Conservation (phyloP, 2,329 filamentous ascomycete species). For the Ophiostoma ips region DNA sequence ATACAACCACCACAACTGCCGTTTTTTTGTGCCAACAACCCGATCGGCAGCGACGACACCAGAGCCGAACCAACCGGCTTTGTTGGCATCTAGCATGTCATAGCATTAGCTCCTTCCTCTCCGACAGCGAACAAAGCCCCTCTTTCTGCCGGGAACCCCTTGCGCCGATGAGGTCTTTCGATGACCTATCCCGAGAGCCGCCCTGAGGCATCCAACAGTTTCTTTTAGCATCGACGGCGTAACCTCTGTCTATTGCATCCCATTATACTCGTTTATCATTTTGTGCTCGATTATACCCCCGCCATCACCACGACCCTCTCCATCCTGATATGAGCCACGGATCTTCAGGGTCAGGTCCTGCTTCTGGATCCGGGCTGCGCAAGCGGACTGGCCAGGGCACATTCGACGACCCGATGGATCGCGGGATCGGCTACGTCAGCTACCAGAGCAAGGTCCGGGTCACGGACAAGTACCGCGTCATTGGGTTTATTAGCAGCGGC, state of each 20-base stretch:
- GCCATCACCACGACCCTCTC: neutral
- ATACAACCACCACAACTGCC: no score
- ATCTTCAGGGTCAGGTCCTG: constrained; percentile 28
- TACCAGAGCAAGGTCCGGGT: constrained; percentile 75
- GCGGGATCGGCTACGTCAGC: constrained; percentile 32
- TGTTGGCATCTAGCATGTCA: neutral
- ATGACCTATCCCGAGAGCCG: neutral
- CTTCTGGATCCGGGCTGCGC: constrained; percentile 24
- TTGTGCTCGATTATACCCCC: neutral
- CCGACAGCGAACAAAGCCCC: neutral
- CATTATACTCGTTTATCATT: neutral
- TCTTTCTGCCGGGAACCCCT: neutral
- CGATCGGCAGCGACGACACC: no score
- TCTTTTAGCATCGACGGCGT: neutral
- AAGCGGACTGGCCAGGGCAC: constrained; percentile 47
- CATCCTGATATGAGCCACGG: neutral
- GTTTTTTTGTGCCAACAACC: no score
- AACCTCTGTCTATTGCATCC: no score
- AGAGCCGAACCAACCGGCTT: no score
- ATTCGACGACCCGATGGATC: constrained; percentile 39
- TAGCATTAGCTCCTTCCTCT: neutral
- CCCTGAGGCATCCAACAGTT: neutral
- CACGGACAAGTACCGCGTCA: constrained; percentile 85
- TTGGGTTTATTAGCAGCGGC: constrained; percentile 95
- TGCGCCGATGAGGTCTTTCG: neutral